A percentile compares a stretch with the other conserved stretches of the same genome.
Conservation (phyloP, 1,284 basidiomycete genomes). For the Chalciporus sp. region DNA sequence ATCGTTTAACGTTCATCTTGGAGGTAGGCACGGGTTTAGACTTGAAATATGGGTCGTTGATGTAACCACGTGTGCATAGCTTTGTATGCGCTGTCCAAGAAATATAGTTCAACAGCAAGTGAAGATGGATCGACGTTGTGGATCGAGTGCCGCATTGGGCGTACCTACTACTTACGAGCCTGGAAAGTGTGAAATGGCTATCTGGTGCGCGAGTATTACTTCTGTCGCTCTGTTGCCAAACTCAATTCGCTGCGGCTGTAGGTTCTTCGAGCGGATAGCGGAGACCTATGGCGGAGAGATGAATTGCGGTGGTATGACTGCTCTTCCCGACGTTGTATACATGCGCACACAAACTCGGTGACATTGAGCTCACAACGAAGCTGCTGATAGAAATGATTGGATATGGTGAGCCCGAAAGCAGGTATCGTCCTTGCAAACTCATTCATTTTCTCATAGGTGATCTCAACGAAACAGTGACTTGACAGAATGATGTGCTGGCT, state of each 20-base stretch:
- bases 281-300: slow-evolving; percentile 81
- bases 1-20: slow-evolving; percentile 78
- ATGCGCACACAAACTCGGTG: no score
- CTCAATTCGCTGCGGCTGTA: slow-evolving; percentile 31
- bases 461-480: slow-evolving; percentile 46
- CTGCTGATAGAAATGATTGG: slow-evolving; percentile 82
- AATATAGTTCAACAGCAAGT: slow-evolving; percentile 50
- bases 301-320: slow-evolving; percentile 70
- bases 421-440: not conserved
- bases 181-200: slow-evolving; percentile 81
- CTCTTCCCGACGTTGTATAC: slow-evolving; percentile 78
- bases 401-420: slow-evolving; percentile 53
- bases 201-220: slow-evolving; percentile 51
- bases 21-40: slow-evolving; percentile 55
- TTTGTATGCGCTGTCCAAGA: slow-evolving; percentile 91
- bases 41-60: not conserved
- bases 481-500: slow-evolving; percentile 70
- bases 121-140: slow-evolving; percentile 79
- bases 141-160: slow-evolving; percentile 85
- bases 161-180: slow-evolving; percentile 78
- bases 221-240: not conserved
- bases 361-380: slow-evolving; percentile 69
- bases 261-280: slow-evolving; percentile 88
- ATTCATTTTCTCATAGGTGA: slow-evolving; percentile 27
- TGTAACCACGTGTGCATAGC: slow-evolving; percentile 43